Evolutionary conservation across 805 yeast genomes (phyloP), one percentile per base, ranked within the genome.

Genomic region (Ogataea naganishii): DNA sequence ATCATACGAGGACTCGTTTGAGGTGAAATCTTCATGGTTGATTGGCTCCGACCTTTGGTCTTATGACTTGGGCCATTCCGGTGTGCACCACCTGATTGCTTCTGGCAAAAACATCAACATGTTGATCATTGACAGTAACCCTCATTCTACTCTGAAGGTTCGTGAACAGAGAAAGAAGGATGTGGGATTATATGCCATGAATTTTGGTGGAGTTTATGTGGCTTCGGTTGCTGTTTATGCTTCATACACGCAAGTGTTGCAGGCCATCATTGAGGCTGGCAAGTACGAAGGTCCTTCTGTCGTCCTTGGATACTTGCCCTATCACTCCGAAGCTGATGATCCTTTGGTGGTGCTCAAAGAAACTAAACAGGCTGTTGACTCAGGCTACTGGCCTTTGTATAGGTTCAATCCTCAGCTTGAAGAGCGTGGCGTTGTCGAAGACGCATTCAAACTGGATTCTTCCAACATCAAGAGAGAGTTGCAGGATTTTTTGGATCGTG

Each of bases 331-430:
- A 48, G 64, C 61, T 33, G 80, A 78, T 39, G 62, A 75, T 37
- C 79, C 94, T 23, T 61, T 89, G 41, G 70, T 75, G 16, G 74
- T 88, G 26, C 66, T 89, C 45, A 78, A 81, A 52, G 92, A 83
- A 52, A 88, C 96, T 20, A 89, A 89, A 56, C 62, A 60, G 38
- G 89, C 95, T 14, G 94, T 89, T 26, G 96, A 84, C 46, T 64
- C 86, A 20, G 97, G 97, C n/a, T 80, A 80, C 61, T 86, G 96
- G 94, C 97, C 97, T 27, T 67, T 89, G 38, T 89, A 88, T 62
- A 69, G 96, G 51, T 89, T 69, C 60, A 69, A 84, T 44, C 95
- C 96, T 33, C 40, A 53, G 7, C 54, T 66, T 29, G 69, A 64
- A 27, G 61, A 60, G 21, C 69, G 61, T 12, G 22, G 22, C 18